Conservation (phyloP, 352 stramenopile genomes). For the Pythium dissimile region DNA sequence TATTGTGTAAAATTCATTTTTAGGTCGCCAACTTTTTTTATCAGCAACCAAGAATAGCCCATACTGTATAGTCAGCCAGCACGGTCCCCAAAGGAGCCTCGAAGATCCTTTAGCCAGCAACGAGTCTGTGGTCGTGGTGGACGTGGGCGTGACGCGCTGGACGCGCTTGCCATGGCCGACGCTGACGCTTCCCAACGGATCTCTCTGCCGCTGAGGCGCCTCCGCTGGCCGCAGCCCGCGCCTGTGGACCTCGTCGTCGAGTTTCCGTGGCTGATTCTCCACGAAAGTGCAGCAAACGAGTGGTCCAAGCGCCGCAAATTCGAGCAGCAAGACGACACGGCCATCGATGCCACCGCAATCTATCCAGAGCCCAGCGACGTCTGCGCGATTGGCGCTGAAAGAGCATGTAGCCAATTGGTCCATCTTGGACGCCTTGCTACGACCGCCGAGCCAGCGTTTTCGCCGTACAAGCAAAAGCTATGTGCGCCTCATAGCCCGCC, state of each 20-base stretch:
- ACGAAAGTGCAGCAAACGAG: constrained; percentile 7
- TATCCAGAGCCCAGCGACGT: not conserved
- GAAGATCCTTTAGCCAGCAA: too few species aligned
- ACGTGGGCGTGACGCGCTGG: too few species aligned
- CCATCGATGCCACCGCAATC: not conserved
- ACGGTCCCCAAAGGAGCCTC: too few species aligned
- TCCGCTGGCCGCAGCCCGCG: constrained; percentile 31
- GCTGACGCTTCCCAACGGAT: not conserved
- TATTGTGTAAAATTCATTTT: too few species aligned
- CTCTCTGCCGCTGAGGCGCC: constrained; percentile 20
- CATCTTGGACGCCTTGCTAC: too few species aligned
- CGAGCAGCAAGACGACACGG: not conserved
- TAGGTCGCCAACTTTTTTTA: too few species aligned
- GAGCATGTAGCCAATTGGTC: too few species aligned
- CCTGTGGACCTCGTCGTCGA: constrained; percentile 39
- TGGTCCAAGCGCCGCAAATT: not conserved
- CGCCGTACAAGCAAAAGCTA: constrained; percentile 37
- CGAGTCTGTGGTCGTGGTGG: too few species aligned
- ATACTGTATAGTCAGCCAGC: too few species aligned
- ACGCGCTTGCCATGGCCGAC: not conserved
- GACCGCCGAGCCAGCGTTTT: constrained; percentile 8
- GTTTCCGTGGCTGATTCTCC: constrained; percentile 41
- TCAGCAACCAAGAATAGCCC: too few species aligned
- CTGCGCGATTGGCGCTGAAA: not conserved
- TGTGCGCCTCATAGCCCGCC: constrained; percentile 15